These are phyloP conservation scores for Penicillium sp. DNA, from an alignment of 2,329 filamentous ascomycete species.

Conservation along the genomic window DNA sequence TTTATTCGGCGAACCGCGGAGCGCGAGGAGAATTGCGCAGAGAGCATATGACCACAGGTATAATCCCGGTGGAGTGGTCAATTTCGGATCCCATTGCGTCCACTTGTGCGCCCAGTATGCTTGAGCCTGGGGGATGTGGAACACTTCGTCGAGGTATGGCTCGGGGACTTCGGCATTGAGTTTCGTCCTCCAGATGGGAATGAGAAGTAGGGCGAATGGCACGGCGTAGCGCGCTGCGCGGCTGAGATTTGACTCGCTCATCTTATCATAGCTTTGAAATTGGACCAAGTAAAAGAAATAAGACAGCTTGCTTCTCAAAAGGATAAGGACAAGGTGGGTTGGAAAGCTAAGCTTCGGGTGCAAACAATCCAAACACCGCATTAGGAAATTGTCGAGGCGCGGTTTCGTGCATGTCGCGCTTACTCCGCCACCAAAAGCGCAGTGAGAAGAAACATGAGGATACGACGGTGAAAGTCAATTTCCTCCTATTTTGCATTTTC, in stretches of 20 bases:
- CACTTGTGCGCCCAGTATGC: slow-evolving; percentile 77
- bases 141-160: slow-evolving; percentile 60
- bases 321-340: slow-evolving; percentile 9
- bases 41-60: slow-evolving; percentile 57
- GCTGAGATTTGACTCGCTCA: slow-evolving; percentile 38
- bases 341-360: slow-evolving; percentile 21
- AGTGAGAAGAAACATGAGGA: slow-evolving; percentile 4
- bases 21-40: slow-evolving; percentile 25
- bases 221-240: slow-evolving; percentile 40
- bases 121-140: slow-evolving; percentile 84
- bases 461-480: slow-evolving; percentile 3
- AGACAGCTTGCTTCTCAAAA: slow-evolving; percentile 1
- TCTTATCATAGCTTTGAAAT: slow-evolving; percentile 19
- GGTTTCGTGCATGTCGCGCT: slow-evolving; percentile 15
- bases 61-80: slow-evolving; percentile 92
- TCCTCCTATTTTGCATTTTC: not conserved
- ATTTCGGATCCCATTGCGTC: slow-evolving; percentile 88
- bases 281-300: not conserved
- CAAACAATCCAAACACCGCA: slow-evolving; percentile 38
- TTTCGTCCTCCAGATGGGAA: slow-evolving; percentile 44
- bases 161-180: slow-evolving; percentile 55
- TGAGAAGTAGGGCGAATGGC: slow-evolving; percentile 37
- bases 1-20: slow-evolving; percentile 33
- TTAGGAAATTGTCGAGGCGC: slow-evolving; percentile 14
- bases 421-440: slow-evolving; percentile 2